phyloP scores from a whole-genome alignment of 208 protist genomes.

The Leishmania turanica region DNA sequence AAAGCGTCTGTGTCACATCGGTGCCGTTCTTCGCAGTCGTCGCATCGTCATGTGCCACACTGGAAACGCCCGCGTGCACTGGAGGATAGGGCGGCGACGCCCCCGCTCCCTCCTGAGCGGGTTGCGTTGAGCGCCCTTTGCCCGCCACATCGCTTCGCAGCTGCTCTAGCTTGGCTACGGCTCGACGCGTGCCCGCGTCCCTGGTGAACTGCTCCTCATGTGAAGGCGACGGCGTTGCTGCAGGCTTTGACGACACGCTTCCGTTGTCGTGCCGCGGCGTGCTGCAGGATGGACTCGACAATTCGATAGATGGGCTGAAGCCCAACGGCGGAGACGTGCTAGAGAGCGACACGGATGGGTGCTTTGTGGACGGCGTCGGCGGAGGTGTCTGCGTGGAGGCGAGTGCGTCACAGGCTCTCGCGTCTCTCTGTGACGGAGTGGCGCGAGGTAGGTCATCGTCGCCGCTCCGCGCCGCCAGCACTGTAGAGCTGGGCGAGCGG shows the following conservation, averaged over 20 bases:
- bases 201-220: not conserved
- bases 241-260: not conserved
- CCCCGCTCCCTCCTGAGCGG: not conserved
- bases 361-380: slow-evolving; percentile 6
- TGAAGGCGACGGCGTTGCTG: not conserved
- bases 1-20: not conserved
- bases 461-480: slow-evolving; percentile 6
- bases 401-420: not conserved
- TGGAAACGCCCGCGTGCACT: not conserved
- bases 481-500: slow-evolving; percentile 19
- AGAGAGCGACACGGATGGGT: slow-evolving; percentile 7
- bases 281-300: slow-evolving; percentile 47
- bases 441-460: not conserved
- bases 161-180: not conserved
- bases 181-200: not conserved
- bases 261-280: not conserved
- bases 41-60: not conserved
- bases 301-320: slow-evolving; percentile 22
- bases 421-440: not conserved
- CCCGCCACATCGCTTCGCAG: not conserved
- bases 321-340: not conserved
- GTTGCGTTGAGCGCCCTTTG: not conserved
- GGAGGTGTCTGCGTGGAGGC: slow-evolving; percentile 3
- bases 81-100: not conserved
- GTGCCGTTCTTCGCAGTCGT: not conserved